Evolutionary conservation across 352 stramenopile species (phyloP), one percentile per base, ranked within the genome.

Genomic region (Globisporangium polare): DNA sequence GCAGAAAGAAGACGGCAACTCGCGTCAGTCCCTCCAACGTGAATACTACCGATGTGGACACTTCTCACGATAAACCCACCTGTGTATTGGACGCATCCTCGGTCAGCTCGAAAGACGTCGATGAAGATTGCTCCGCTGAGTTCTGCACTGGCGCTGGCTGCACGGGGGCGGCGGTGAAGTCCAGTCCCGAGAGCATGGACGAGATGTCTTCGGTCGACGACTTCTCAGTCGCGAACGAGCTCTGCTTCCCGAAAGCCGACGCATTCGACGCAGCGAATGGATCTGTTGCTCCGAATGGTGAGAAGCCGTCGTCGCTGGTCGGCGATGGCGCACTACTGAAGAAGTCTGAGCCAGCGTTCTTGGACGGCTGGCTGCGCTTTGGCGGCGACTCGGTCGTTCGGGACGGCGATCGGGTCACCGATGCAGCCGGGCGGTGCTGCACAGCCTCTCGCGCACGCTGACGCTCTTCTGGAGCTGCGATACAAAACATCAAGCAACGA

Each of bases 101-200:
- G 1, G 66, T 61, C 51, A 67, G 68, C 53, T 77, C 68, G 27
- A 54, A 50, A 5, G 62, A 67, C 9, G 27, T 46, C 9, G 65
- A 61, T 5, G 45, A 56, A 20, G 72, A 53, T 35, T 37, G 7
- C 66, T 27, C 33, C 43, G 29, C 58, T 61, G 37, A 56, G 46
- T 27, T 52, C 22, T 24, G 49, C 27, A 47, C 58, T 26, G 67
- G 57, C 10, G 65, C 63, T 27, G 70, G 68, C n/a, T 78, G 66
- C 24, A 74, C 72, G 8, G 77, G 78, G 8, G 65, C 43, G 33
- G 81, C 65, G 4, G 74, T 86, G 59, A 93, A 93, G 62, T 93
- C 84, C 12, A 93, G 63, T 1, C 82, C 84, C 5, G 78, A 85
- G 20, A 93, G 63, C 84, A 93, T 93, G 1, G 73, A 90, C 13